Conservation (phyloP, 768 basidiomycete species). For the Pleurotus giganteus region DNA sequence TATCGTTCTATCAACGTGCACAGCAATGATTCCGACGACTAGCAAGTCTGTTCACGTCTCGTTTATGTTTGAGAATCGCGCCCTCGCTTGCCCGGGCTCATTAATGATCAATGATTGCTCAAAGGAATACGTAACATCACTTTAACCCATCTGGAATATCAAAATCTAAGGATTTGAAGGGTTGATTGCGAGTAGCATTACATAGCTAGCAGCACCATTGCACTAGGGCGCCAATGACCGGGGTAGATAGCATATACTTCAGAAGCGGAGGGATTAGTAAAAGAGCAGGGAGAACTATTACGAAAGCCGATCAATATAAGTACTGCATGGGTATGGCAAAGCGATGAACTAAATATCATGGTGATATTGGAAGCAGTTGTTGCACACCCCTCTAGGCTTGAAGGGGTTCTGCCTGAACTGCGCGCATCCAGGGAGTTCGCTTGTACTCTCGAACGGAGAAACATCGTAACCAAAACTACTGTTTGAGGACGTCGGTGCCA, state of each 20-base stretch:
- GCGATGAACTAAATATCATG: constrained; percentile 1
- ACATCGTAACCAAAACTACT: constrained; percentile 38
- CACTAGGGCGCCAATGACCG: too few species aligned
- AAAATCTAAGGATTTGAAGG: too few species aligned
- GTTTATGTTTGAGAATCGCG: constrained; percentile 8
- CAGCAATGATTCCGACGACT: neutral
- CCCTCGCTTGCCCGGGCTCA: neutral
- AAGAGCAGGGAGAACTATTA: neutral
- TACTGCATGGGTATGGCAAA: neutral
- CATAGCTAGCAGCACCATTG: too few species aligned
- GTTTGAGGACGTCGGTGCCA: constrained; percentile 32
- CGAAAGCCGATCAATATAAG: neutral
- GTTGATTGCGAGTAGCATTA: too few species aligned
- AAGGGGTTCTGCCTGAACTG: constrained; percentile 68
- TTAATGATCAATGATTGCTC: too few species aligned
- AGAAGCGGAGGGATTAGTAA: too few species aligned
- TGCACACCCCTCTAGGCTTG: constrained; percentile 64
- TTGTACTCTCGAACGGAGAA: constrained; percentile 67
- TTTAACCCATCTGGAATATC: neutral
- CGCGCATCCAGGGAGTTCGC: constrained; percentile 46
- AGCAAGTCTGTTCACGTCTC: too few species aligned
- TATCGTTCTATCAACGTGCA: constrained; percentile 10
- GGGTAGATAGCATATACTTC: too few species aligned
- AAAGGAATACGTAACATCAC: neutral
- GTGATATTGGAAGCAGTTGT: constrained; percentile 62